phyloP scores from a whole-genome alignment of 129 eudicot species.

The Escallonia herrerae region DNA sequence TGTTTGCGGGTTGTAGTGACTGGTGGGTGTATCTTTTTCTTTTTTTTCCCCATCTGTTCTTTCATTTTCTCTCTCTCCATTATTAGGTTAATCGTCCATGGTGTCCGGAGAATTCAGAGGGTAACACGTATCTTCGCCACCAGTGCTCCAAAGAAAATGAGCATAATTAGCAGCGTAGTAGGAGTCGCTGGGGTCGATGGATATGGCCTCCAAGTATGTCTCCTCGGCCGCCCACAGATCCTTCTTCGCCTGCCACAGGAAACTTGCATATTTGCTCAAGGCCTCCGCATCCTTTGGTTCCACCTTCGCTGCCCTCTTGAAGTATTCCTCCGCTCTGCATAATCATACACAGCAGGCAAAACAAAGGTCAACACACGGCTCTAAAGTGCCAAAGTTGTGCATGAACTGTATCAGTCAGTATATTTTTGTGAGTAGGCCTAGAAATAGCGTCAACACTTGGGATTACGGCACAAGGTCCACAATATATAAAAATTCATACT shows the following conservation, averaged over 20 bases:
- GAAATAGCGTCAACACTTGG: no score
- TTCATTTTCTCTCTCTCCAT: background rate
- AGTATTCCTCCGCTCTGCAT: constrained; percentile 85
- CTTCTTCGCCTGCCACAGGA: constrained; percentile 74
- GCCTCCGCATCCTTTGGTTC: constrained; percentile 96
- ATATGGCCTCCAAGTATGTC: constrained; percentile 67
- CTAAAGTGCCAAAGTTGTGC: background rate
- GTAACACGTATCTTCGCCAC: constrained; percentile 85
- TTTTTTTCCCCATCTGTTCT: background rate
- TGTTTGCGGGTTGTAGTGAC: background rate
- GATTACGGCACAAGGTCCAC: no score
- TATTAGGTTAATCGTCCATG: constrained; percentile 20
- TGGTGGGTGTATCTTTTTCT: background rate
- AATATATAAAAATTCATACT: no score
- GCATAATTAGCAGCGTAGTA: constrained; percentile 72
- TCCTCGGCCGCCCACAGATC: constrained; percentile 96
- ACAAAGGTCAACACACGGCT: background rate
- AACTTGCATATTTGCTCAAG: constrained; percentile 67
- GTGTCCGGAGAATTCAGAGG: constrained; percentile 55
- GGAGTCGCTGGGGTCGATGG: constrained; percentile 71
- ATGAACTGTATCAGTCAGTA: no score
- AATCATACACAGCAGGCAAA: background rate
- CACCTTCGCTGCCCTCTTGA: constrained; percentile 62
- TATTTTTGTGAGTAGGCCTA: no score
- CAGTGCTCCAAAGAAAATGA: constrained; percentile 80